Conservation (phyloP, 257 asterid species). For the Nyctanthes arbortristis region DNA sequence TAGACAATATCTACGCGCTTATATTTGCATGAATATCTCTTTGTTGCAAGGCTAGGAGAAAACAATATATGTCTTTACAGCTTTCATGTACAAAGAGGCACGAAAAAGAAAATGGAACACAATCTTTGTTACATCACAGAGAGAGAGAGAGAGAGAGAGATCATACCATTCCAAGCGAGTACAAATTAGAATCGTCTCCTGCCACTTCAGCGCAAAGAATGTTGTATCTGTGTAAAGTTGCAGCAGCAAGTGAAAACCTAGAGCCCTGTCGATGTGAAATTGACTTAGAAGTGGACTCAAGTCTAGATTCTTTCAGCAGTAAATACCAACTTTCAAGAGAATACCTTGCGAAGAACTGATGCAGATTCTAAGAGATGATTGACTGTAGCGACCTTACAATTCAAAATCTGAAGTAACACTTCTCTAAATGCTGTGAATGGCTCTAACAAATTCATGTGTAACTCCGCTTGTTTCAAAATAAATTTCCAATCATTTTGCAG, state of each 20-base stretch:
- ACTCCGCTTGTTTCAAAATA: constrained; percentile 71
- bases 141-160: constrained; percentile 18
- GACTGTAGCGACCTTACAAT: constrained; percentile 53
- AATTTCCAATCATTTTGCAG: constrained; percentile 71
- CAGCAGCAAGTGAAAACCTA: constrained; percentile 91
- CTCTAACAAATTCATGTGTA: constrained; percentile 93
- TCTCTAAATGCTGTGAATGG: constrained; percentile 94
- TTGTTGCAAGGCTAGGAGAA: constrained; percentile 9
- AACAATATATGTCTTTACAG: background rate
- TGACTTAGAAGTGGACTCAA: constrained; percentile 20
- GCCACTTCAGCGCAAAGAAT: constrained; percentile 63
- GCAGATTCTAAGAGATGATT: constrained; percentile 90
- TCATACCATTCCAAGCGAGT: constrained; percentile 88
- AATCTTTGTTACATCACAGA: constrained; percentile 18
- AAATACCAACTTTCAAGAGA: constrained; percentile 23
- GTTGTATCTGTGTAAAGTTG: constrained; percentile 88
- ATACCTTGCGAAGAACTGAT: constrained; percentile 90
- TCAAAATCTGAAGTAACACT: constrained; percentile 71
- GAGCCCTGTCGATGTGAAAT: constrained; percentile 58
- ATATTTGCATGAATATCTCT: background rate
- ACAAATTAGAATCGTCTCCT: constrained; percentile 60
- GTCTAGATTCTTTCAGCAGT: constrained; percentile 10
- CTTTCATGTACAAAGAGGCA: constrained; percentile 21
- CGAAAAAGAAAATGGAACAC: constrained; percentile 4
- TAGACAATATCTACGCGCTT: constrained; percentile 18